Base-by-base conservation (phyloP, 305 asterid genomes). In the Fraxinus sp. region DNA sequence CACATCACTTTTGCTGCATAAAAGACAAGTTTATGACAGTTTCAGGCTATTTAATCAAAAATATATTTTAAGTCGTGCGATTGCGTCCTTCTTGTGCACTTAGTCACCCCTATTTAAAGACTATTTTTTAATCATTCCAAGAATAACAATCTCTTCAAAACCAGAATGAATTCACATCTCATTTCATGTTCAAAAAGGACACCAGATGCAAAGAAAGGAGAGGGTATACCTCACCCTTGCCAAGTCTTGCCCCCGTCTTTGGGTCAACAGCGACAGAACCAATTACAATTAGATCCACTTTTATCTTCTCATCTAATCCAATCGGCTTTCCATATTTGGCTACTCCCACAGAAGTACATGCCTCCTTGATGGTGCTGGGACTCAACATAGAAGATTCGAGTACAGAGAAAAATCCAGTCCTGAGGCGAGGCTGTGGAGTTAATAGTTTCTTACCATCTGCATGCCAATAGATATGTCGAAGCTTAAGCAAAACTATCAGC, bases 261-360 rank as follows among this genome's bases (percentile, higher is more conserved):
- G 99, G 94, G 81, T 95, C 91, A 41, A 95, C 97, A 36, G 99
- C 98, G 79, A 93, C 99, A 36, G 99, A 95, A 30, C 99, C 99
- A 74, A 95, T 90, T 78, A 95, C 94, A 59, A 95, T 95, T 8
- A 95, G 79, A 88, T 95, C 98, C 72, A 95, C 99, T 86, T 92
- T 92, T 52, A 95, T 90, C 90, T 92, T 93, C 90, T 94, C 97
- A 20, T 93, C 94, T 81, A 95, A 83, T 41, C 98, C 97, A 80
- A 95, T 95, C 1, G 99, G 96, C 86, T 83, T 88, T 74, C 99
- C 99, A 84, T 93, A 90, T 83, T 95, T 95, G 81, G 97, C 98
- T 72, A 92, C 97, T 82, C 99, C 98, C 7, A 84, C 94, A 74
- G 98, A 94, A 11, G 98, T 95, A 80, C 99, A 95, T 24, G 97